These are phyloP conservation scores for Arabidopsis suecica DNA, from an alignment of 345 rosid species.

Conservation along the genomic window DNA sequence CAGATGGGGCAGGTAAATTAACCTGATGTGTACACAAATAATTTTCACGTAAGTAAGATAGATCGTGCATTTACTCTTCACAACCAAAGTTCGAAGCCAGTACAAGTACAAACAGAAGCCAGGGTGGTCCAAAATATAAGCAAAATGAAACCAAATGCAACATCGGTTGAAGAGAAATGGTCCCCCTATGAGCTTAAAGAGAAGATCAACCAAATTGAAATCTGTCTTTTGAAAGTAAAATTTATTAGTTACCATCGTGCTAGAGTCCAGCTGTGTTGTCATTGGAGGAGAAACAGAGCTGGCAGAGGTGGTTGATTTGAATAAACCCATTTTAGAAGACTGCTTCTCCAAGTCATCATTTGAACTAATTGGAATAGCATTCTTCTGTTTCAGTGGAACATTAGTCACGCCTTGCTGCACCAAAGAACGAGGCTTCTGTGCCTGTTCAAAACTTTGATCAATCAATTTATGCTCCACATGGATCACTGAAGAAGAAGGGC, in stretches of 20 bases:
- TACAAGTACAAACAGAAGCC: background rate
- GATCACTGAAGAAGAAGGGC: slow-evolving; percentile 40
- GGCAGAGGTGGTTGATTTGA: slow-evolving; percentile 44
- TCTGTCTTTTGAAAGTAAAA: slow-evolving; percentile 1
- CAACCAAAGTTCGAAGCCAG: slow-evolving; percentile 24
- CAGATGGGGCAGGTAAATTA: slow-evolving; percentile 52
- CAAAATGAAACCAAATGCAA: slow-evolving; percentile 6
- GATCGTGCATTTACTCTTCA: slow-evolving; percentile 9
- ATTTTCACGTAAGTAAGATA: background rate
- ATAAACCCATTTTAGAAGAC: slow-evolving; percentile 55
- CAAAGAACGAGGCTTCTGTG: slow-evolving; percentile 17
- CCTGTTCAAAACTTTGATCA: slow-evolving; percentile 56
- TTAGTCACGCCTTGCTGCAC: slow-evolving; percentile 9
- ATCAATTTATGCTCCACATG: slow-evolving; percentile 59
- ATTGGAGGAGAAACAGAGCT: slow-evolving; percentile 53
- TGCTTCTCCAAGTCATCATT: slow-evolving; percentile 64
- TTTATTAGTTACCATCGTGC: slow-evolving; percentile 50
- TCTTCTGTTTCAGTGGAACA: slow-evolving; percentile 46
- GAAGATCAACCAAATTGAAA: slow-evolving; percentile 10
- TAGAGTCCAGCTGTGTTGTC: slow-evolving; percentile 51
- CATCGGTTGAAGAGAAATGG: background rate
- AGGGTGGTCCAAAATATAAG: slow-evolving; percentile 9
- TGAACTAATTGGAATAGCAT: slow-evolving; percentile 42
- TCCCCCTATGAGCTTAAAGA: background rate
- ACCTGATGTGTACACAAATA: slow-evolving; percentile 48